Conservation (phyloP, 2,329 filamentous ascomycete genomes). For the Diaporthe ilicicola region DNA sequence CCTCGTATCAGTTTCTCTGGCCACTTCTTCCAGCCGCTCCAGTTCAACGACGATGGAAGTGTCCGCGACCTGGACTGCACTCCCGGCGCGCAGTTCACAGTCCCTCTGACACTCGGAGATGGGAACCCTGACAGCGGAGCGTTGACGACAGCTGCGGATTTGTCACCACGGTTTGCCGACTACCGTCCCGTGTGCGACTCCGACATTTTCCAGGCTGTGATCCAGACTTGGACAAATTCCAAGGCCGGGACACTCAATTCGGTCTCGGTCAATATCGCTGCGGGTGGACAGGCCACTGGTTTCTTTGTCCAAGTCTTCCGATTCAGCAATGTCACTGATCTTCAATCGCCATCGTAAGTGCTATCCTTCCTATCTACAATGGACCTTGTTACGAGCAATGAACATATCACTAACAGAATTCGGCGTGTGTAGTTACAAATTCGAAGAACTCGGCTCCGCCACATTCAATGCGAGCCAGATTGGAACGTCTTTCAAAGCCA, state of each 20-base stretch:
- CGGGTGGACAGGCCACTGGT: background rate
- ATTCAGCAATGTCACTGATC: conserved; percentile 16
- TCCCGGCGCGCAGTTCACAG: conserved; percentile 2
- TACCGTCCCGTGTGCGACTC: conserved; percentile 23
- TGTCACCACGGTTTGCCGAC: conserved; percentile 20
- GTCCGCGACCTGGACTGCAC: conserved; percentile 24
- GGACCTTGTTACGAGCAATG: too few species aligned
- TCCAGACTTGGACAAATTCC: conserved; percentile 28
- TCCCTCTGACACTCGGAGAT: background rate
- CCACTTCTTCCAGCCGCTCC: conserved; percentile 27
- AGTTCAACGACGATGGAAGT: conserved; percentile 25
- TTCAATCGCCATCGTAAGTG: conserved; percentile 23
- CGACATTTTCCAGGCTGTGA: conserved; percentile 16
- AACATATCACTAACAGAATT: background rate
- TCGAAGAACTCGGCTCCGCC: conserved; percentile 21
- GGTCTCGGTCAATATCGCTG: conserved; percentile 20
- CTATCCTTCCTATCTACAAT: background rate
- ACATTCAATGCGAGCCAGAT: conserved; percentile 24
- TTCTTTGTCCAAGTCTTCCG: conserved; percentile 16
- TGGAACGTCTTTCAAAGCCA: conserved; percentile 25
- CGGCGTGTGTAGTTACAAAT: background rate
- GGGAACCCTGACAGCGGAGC: conserved; percentile 14
- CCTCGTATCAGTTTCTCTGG: conserved; percentile 25
- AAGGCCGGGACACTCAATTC: conserved; percentile 15
- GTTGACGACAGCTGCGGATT: conserved; percentile 16